Percentiles rank a stretch among this genome's conserved stretches.
phyloP scores from a whole-genome alignment of 192 early-diverging fungal species.

The Coemansia sp. region DNA sequence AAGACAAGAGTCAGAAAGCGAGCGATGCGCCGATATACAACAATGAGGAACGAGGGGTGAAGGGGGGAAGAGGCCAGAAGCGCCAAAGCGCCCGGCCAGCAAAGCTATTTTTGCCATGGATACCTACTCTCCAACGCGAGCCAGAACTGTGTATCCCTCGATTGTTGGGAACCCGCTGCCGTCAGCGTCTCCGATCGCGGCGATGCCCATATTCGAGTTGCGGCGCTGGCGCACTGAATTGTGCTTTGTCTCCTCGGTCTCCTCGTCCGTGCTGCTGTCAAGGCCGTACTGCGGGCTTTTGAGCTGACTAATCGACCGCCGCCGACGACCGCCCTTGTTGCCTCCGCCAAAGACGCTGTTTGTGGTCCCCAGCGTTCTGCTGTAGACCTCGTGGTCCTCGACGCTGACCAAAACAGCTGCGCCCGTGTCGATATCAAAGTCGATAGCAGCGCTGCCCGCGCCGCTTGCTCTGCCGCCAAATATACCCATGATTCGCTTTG shows the following conservation, averaged over 20 bases:
- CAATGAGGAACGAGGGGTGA: background rate
- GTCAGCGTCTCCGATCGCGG: slow-evolving; percentile 21
- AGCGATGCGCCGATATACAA: too few species aligned
- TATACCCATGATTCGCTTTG: slow-evolving; percentile 8
- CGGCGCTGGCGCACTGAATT: slow-evolving; percentile 17
- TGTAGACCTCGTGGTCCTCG: slow-evolving; percentile 20
- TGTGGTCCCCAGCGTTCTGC: slow-evolving; percentile 19
- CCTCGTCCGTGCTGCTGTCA: slow-evolving; percentile 35
- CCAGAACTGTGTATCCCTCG: slow-evolving; percentile 45
- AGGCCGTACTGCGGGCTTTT: slow-evolving; percentile 27
- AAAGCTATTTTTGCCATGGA: background rate
- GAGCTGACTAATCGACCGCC: slow-evolving; percentile 39
- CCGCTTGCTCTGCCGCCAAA: slow-evolving; percentile 5
- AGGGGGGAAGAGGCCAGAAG: background rate
- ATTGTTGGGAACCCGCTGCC: slow-evolving; percentile 43
- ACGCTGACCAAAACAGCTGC: slow-evolving; percentile 12
- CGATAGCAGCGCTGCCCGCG: background rate
- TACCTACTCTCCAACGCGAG: slow-evolving; percentile 48
- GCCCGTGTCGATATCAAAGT: background rate
- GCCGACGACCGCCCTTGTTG: slow-evolving; percentile 14
- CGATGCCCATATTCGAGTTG: slow-evolving; percentile 40
- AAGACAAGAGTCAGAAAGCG: background rate
- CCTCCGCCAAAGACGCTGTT: slow-evolving; percentile 10
- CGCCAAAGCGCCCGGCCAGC: too few species aligned
- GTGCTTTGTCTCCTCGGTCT: slow-evolving; percentile 5